Percentiles rank a stretch among this genome's conserved stretches.
These are phyloP conservation scores for Xylaria sp. DNA, from an alignment of 2,329 filamentous ascomycete species.

Conservation along the genomic window DNA sequence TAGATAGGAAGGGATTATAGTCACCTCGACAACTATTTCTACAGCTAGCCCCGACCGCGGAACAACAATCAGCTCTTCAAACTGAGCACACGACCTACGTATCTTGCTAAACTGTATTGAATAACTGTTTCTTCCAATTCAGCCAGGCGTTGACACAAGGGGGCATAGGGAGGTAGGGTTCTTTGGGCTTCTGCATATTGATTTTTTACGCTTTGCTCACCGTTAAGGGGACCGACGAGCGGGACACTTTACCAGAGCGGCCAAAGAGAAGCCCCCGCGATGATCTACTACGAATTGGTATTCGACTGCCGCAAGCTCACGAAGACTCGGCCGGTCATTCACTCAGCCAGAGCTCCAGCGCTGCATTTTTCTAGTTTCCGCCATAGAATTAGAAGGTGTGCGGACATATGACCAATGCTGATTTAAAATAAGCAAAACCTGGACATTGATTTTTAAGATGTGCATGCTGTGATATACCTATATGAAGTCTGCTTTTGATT, in stretches of 20 bases:
- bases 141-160: conserved; percentile 47
- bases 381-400: conserved; percentile 26
- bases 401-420: conserved; percentile 12
- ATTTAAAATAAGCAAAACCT: conserved; percentile 32
- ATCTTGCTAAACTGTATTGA: conserved; percentile 41
- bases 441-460: neutral
- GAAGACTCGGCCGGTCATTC: conserved; percentile 1
- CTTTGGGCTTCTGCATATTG: conserved; percentile 40
- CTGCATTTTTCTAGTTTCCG: conserved; percentile 21
- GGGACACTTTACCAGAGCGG: conserved; percentile 8
- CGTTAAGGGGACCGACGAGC: neutral
- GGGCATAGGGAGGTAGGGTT: conserved; percentile 41
- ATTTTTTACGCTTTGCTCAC: conserved; percentile 31
- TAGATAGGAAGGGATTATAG: neutral
- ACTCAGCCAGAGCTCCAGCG: conserved; percentile 10
- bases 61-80: neutral
- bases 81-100: conserved; percentile 18
- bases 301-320: neutral
- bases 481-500: neutral
- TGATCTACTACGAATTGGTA: conserved; percentile 22
- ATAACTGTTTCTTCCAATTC: conserved; percentile 42
- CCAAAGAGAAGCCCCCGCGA: conserved; percentile 9
- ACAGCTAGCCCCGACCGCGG: neutral
- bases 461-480: neutral
- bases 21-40: conserved; percentile 1